Percentiles rank a stretch among this genome's conserved stretches.
phyloP scores from a whole-genome alignment of 192 early-diverging fungal genomes.

The Coemansia sp. region DNA sequence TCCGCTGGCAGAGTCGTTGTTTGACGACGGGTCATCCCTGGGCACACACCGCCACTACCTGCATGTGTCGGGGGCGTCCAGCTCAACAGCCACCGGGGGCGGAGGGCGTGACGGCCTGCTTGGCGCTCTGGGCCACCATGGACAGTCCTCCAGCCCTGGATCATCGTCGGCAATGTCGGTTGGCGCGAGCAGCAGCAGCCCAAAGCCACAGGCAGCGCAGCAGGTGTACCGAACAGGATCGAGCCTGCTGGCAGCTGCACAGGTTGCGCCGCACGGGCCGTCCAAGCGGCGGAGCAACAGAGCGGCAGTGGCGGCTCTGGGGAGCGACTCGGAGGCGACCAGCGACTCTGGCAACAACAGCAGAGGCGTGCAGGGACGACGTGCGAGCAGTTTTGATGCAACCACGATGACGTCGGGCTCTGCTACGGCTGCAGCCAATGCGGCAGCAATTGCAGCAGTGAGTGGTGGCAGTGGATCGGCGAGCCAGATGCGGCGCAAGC shows the following conservation, averaged over 20 bases:
- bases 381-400: slow-evolving; percentile 49
- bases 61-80: slow-evolving; percentile 21
- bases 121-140: slow-evolving; percentile 20
- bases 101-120: slow-evolving; percentile 14
- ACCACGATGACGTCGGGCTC: slow-evolving; percentile 1
- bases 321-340: slow-evolving; percentile 26
- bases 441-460: slow-evolving; percentile 23
- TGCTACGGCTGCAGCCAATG: slow-evolving; percentile 17
- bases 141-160: slow-evolving; percentile 13
- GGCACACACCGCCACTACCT: slow-evolving; percentile 43
- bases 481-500: slow-evolving; percentile 26
- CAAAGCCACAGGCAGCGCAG: slow-evolving; percentile 5
- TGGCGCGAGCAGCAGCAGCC: slow-evolving; percentile 11
- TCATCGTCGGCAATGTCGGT: background rate
- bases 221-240: slow-evolving; percentile 11
- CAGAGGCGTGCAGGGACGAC: slow-evolving; percentile 7
- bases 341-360: slow-evolving; percentile 20
- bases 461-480: slow-evolving; percentile 27
- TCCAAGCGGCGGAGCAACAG: slow-evolving; percentile 15
- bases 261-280: slow-evolving; percentile 14
- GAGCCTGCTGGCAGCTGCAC: slow-evolving; percentile 12
- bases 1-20: slow-evolving; percentile 39
- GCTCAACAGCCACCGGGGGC: slow-evolving; percentile 1
- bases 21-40: slow-evolving; percentile 38
- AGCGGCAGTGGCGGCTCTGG: slow-evolving; percentile 13